Base-by-base conservation (phyloP, 2,329 filamentous ascomycete species). In the Penicillium hesseltinei region DNA sequence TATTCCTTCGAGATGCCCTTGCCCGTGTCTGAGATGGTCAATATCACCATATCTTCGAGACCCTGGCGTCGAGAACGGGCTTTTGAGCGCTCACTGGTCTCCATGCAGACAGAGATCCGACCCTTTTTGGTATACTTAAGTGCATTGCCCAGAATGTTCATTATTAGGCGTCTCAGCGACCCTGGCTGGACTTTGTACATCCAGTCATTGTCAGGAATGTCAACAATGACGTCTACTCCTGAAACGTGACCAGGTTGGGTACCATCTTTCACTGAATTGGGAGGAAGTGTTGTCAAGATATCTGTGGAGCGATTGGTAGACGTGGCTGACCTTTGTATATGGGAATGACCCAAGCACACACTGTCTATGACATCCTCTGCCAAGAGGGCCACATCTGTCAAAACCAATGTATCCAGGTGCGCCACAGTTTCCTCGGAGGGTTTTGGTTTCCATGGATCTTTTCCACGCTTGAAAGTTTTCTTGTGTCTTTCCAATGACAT, bases 1-100 rank as follows among this genome's bases (percentile, higher is more conserved):
- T 82, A 89, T 7, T 86, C 81, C 0, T 80, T 73, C 0, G 78
- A 78, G 17, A 89, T 89, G 0, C 87, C 87, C 21, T 77, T 77
- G 1, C 87, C 87, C 0, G 85, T 85, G 59, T 89, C 87, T 0
- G 75, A 75, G 1, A 89, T 80, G 0, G 75, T 80, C 3, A 82
- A 59, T 38, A 27, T 67, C 44, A 51, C 45, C 27, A 54, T 54
- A 38, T 60, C 57, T 33, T 56, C 43, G 2, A 23, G 39, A 23
- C 42, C 52, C 44, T 51, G 56, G 46, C 36, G 59, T 47, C 48
- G 52, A 56, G 38, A 70, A 45, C 8, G 58, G 51, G 17, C 27
- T 11, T 52, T 53, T 9, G 27, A 35, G 8, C n/a, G 36, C n/a
- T 56, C 48, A n/a, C 17, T 46, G 5, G 36, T 11, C 15, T 57